A percentile compares a stretch with the other conserved stretches of the same genome.
These are phyloP conservation scores for Globisporangium echinulatum DNA, from an alignment of 352 stramenopile species.

Conservation along the genomic window DNA sequence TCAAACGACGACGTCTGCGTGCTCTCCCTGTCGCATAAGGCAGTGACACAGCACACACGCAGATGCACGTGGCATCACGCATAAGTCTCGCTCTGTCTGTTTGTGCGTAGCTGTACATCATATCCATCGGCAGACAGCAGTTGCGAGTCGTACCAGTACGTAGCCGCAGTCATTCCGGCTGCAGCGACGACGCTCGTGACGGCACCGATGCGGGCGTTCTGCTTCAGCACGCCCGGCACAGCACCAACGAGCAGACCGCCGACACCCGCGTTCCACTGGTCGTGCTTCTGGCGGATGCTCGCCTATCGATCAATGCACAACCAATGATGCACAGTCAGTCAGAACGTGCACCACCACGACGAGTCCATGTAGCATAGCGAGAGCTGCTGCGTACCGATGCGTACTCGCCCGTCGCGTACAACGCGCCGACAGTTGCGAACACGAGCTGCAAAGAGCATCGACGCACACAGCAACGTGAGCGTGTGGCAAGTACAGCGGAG, in stretches of 20 bases:
- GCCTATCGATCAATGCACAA: constrained; percentile 12
- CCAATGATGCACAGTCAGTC: neutral
- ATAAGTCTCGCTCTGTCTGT: neutral
- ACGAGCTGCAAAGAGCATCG: constrained; percentile 37
- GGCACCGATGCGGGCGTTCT: constrained; percentile 64
- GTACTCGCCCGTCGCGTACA: constrained; percentile 71
- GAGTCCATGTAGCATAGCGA: no score
- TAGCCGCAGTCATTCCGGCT: constrained; percentile 37
- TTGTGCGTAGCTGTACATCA: neutral
- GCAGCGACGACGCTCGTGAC: constrained; percentile 38
- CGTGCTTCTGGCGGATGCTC: constrained; percentile 63
- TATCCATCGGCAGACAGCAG: neutral
- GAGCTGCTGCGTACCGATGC: constrained; percentile 18
- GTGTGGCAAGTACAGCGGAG: no score
- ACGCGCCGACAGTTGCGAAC: constrained; percentile 52
- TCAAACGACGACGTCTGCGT: constrained; percentile 47
- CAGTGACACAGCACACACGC: constrained; percentile 1
- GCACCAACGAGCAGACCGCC: constrained; percentile 57
- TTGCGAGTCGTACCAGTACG: constrained; percentile 53
- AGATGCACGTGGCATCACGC: neutral
- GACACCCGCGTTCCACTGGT: constrained; percentile 61
- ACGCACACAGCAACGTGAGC: neutral
- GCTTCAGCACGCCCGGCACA: constrained; percentile 66
- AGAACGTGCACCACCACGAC: neutral
- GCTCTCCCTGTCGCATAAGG: constrained; percentile 24